Percentiles rank a stretch among this genome's conserved stretches.
phyloP scores from a whole-genome alignment of 1,284 basidiomycete species.

The Sanghuangporus weigelae region DNA sequence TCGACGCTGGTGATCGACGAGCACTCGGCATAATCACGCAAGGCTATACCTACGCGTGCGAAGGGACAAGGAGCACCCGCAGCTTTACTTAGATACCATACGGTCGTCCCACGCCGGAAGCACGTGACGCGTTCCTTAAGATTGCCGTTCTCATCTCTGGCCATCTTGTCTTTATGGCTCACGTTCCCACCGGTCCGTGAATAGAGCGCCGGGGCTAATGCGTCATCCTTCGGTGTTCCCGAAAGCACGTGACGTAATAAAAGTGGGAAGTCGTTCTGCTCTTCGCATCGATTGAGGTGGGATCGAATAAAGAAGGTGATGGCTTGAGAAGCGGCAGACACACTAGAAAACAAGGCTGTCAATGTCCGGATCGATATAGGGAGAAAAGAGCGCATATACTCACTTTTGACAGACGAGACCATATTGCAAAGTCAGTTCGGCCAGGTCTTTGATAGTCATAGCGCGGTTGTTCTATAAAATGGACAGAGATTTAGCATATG shows the following conservation, averaged over 20 bases:
- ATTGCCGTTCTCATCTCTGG: slow-evolving; percentile 15
- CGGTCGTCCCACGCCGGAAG: slow-evolving; percentile 69
- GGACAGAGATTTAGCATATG: slow-evolving; percentile 11
- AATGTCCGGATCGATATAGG: neutral
- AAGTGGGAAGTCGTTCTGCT: slow-evolving; percentile 64
- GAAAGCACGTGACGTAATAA: slow-evolving; percentile 67
- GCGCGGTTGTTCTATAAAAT: slow-evolving; percentile 60
- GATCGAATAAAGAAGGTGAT: slow-evolving; percentile 73
- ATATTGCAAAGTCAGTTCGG: slow-evolving; percentile 57
- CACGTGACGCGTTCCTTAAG: slow-evolving; percentile 53
- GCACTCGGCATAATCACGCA: slow-evolving; percentile 57
- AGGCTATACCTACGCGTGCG: slow-evolving; percentile 58
- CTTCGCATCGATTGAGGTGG: slow-evolving; percentile 64
- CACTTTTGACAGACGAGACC: slow-evolving; percentile 72
- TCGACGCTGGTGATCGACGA: slow-evolving; percentile 12
- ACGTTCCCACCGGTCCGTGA: slow-evolving; percentile 55
- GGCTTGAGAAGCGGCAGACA: slow-evolving; percentile 70
- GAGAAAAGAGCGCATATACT: slow-evolving; percentile 3
- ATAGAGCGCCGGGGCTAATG: slow-evolving; percentile 63
- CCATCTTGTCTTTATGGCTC: slow-evolving; percentile 10
- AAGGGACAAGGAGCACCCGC: slow-evolving; percentile 72
- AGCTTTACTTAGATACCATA: slow-evolving; percentile 72
- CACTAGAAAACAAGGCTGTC: slow-evolving; percentile 33
- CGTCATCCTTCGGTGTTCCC: slow-evolving; percentile 64
- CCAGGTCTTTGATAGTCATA: slow-evolving; percentile 78